Evolutionary conservation across 2,329 filamentous ascomycete species (phyloP).

Genomic region (Lomentospora prolificans): DNA sequence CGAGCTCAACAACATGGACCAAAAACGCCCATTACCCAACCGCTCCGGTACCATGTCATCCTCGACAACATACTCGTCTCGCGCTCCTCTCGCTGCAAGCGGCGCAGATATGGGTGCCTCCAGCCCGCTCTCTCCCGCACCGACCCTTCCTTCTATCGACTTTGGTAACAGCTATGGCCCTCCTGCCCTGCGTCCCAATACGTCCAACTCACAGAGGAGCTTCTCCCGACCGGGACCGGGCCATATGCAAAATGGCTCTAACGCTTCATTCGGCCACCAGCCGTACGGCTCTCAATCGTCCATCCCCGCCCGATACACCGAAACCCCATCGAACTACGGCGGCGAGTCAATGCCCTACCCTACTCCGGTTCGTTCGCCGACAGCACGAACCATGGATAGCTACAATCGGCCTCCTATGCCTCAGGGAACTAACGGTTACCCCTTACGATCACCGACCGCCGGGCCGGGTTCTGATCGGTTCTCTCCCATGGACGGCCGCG

Average conservation of each 20-base stretch:
- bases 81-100: constrained; percentile 50
- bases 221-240: constrained; percentile 16
- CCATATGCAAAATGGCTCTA: constrained; percentile 15
- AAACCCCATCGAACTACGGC: constrained; percentile 21
- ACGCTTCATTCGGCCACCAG: constrained; percentile 9
- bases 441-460: constrained; percentile 12
- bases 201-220: constrained; percentile 25
- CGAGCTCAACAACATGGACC: constrained; percentile 43
- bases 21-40: constrained; percentile 37
- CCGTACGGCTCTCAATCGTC: constrained; percentile 9
- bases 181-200: constrained; percentile 24
- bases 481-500: constrained; percentile 22
- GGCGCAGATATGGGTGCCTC: constrained; percentile 32
- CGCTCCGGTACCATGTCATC: constrained; percentile 47
- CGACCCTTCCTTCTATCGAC: constrained; percentile 10
- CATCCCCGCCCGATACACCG: constrained; percentile 11
- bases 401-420: constrained; percentile 17
- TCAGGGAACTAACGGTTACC: constrained; percentile 3
- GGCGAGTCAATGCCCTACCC: constrained; percentile 21
- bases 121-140: constrained; percentile 1
- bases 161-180: constrained; percentile 11
- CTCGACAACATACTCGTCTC: constrained; percentile 50
- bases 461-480: constrained; percentile 18
- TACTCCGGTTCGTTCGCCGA: constrained; percentile 22
- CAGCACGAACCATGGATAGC: constrained; percentile 20